Conservation (phyloP, 2,329 filamentous ascomycete genomes). For the Xylaria arbuscula region DNA sequence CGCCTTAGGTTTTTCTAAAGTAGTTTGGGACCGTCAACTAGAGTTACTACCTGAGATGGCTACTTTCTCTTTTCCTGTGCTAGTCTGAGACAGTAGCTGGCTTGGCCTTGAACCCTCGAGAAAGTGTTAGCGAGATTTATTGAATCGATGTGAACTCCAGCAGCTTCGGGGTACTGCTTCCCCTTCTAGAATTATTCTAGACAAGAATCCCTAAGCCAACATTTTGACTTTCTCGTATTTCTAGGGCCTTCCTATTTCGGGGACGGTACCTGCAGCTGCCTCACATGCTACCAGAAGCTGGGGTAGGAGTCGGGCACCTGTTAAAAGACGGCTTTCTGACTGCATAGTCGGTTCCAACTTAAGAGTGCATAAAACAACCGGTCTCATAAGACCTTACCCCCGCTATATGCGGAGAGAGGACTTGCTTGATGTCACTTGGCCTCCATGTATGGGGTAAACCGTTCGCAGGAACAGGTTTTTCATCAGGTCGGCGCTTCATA, state of each 20-base stretch:
- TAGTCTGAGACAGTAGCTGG: slow-evolving; percentile 27
- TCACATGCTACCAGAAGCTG: neutral
- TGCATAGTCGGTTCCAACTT: neutral
- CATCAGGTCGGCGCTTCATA: neutral
- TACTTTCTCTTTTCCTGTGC: slow-evolving; percentile 1
- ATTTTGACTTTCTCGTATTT: neutral
- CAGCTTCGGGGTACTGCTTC: neutral
- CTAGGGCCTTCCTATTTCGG: neutral
- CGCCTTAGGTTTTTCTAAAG: neutral
- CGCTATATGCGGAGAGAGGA: neutral
- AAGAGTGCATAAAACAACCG: neutral
- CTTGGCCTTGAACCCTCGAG: slow-evolving; percentile 11
- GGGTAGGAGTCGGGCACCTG: neutral
- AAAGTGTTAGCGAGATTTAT: slow-evolving; percentile 3
- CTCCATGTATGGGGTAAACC: neutral
- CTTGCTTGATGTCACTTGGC: slow-evolving; percentile 3
- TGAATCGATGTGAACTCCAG: slow-evolving; percentile 18
- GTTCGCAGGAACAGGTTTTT: neutral
- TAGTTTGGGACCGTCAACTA: neutral
- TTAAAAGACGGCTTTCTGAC: neutral
- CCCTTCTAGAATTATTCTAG: slow-evolving; percentile 10
- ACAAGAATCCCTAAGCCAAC: neutral
- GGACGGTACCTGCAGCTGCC: neutral
- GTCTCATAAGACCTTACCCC: neutral
- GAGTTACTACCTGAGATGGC: too few species aligned